Conservation (phyloP, 2,329 filamentous ascomycete species). For the Bimuria novae-zelandiae region DNA sequence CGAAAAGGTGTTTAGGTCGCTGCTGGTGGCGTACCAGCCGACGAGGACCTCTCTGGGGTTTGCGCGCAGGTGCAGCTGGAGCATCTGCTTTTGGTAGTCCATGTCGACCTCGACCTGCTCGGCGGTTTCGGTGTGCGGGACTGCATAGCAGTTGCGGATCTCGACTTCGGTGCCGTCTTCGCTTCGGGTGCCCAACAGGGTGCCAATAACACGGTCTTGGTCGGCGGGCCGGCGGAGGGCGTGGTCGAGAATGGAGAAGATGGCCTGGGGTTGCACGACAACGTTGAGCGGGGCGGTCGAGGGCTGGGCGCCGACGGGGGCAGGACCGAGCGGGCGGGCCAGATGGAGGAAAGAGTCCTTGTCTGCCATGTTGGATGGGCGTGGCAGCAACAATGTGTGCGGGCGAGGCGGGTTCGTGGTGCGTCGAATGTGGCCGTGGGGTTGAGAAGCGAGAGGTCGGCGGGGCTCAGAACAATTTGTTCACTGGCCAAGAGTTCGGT, state of each 20-base stretch:
- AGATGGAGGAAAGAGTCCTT: constrained; percentile 92
- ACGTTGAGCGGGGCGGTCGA: constrained; percentile 91
- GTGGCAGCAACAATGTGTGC: background rate
- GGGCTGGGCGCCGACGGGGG: constrained; percentile 75
- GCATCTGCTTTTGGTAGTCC: constrained; percentile 99
- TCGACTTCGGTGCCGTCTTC: constrained; percentile 97
- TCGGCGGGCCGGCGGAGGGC: constrained; percentile 88
- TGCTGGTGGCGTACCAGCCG: constrained; percentile 97
- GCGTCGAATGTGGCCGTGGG: constrained; percentile 15
- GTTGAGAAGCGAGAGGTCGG: constrained; percentile 12
- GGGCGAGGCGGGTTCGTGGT: constrained; percentile 17
- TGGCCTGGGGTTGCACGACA: constrained; percentile 87
- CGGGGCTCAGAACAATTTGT: constrained; percentile 15
- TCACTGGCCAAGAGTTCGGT: constrained; percentile 35
- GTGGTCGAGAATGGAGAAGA: constrained; percentile 79
- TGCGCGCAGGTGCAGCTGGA: constrained; percentile 89
- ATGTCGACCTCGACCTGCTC: constrained; percentile 99
- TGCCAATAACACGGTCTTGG: constrained; percentile 95
- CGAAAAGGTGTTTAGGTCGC: constrained; percentile 97
- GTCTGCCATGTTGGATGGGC: constrained; percentile 73
- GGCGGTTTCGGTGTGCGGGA: constrained; percentile 96
- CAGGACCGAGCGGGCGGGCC: constrained; percentile 85
- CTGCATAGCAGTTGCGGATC: constrained; percentile 95
- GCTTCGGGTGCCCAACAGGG: constrained; percentile 86
- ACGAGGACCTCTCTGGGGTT: constrained; percentile 92